Base-by-base conservation (phyloP, 2,329 filamentous ascomycete genomes). In the Fusarium pseudoanthophilum region DNA sequence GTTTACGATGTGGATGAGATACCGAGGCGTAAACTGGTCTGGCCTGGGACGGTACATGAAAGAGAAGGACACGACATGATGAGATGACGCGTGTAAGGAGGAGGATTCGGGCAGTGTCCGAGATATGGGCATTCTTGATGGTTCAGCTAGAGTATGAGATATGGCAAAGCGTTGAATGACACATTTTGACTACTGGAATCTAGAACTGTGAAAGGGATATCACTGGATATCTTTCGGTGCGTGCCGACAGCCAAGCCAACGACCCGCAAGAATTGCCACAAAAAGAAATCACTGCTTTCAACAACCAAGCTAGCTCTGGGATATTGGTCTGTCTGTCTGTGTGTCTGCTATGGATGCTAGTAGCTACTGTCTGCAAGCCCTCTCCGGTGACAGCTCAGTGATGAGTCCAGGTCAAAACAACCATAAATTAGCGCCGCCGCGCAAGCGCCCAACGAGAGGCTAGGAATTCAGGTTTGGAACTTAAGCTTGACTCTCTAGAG, bases 101-200 rank as follows among this genome's bases (percentile, higher is more conserved):
- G 42, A 45, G 42, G 39, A 64, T 58, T 77, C 75, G 75, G 75
- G 42, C 65, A 68, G 68, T 57, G 48, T 74, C 75, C 65, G 73
- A 77, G 60, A 53, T 60, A 56, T 52, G 32, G 26, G 18, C 39
- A 51, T 70, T 51, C 43, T 40, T 53, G 24, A 20, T 56, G 46
- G 34, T 52, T 42, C 34, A 42, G 36, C 30, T 46, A 18, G 36
- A 61, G n/a, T 43, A 59, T 37, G 43, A 40, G 24, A 46, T 51
- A 42, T 60, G 64, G 48, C 40, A 67, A 58, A 59, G 53, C 26
- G 48, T 51, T 43, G 55, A 43, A 67, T 62, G 53, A 42, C 46
- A 60, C 16, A 62, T 62, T 37, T 66, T 58, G n/a, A 34, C 40
- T 32, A 63, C 36, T 39, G n/a, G 24, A 49, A 45, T 49, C 28